Evolutionary conservation across 805 yeast genomes (phyloP).

Genomic region (Candida nitratophila): DNA sequence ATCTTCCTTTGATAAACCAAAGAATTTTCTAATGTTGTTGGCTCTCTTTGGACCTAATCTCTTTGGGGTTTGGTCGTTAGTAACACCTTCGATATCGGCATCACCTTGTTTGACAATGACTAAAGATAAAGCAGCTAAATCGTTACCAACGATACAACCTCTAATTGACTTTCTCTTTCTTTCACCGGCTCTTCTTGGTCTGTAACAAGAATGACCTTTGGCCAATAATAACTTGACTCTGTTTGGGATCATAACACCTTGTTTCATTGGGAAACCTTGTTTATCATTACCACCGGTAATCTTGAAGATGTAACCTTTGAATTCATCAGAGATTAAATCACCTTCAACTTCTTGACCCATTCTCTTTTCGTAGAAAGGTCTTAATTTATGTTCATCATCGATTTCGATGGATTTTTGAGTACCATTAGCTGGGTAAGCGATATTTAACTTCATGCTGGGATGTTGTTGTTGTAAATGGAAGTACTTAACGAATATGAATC

Average conservation of each 20-base stretch:
- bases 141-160: constrained; percentile 98
- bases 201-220: constrained; percentile 96
- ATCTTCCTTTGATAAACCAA: constrained; percentile 92
- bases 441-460: constrained; percentile 66
- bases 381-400: constrained; percentile 98
- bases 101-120: constrained; percentile 97
- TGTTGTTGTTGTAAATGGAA: too few species aligned
- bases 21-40: constrained; percentile 99
- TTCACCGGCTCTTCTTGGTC: constrained; percentile 99
- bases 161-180: constrained; percentile 99
- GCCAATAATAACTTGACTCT: constrained; percentile 95
- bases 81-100: constrained; percentile 88
- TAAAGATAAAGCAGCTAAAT: constrained; percentile 91
- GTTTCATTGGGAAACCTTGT: constrained; percentile 99
- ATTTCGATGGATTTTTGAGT: constrained; percentile 96
- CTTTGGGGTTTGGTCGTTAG: constrained; percentile 93
- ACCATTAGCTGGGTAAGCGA: constrained; percentile 99
- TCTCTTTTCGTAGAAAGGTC: constrained; percentile 98
- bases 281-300: constrained; percentile 99
- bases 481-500: too few species aligned
- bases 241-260: constrained; percentile 99
- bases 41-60: constrained; percentile 99
- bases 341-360: constrained; percentile 99
- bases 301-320: constrained; percentile 98
- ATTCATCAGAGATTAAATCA: constrained; percentile 96